phyloP scores from a whole-genome alignment of 2,329 filamentous ascomycete species.

The Pseudocercospora pini-densiflorae region DNA sequence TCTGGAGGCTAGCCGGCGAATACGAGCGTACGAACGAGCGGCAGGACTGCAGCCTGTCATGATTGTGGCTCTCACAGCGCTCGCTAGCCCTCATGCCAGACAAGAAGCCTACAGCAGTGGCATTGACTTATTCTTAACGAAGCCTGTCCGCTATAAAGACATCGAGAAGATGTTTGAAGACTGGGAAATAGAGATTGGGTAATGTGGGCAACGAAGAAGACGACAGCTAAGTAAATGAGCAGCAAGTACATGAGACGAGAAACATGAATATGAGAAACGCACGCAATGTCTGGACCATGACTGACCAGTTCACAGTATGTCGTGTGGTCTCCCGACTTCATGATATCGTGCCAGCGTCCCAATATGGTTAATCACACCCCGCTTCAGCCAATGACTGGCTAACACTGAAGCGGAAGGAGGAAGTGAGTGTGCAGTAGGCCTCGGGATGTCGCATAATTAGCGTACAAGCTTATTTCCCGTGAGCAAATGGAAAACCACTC shows the following conservation, averaged over 20 bases:
- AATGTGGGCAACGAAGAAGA: background rate
- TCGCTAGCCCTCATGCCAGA: constrained; percentile 31
- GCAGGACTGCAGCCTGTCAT: constrained; percentile 25
- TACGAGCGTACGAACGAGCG: constrained; percentile 33
- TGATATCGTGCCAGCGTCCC: background rate
- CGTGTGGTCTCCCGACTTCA: background rate
- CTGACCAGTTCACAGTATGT: background rate
- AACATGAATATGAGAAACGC: background rate
- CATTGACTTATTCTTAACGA: constrained; percentile 39
- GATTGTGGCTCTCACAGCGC: constrained; percentile 38
- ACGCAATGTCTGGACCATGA: background rate
- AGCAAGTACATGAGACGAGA: background rate
- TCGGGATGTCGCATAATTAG: background rate
- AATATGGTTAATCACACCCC: background rate
- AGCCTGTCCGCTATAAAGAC: constrained; percentile 27
- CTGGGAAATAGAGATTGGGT: constrained; percentile 9
- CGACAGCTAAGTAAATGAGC: background rate
- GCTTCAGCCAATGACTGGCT: background rate
- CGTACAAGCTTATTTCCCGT: background rate
- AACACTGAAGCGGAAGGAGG: constrained; percentile 1
- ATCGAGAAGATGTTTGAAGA: constrained; percentile 14
- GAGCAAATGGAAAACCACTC: background rate
- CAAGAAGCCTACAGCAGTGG: constrained; percentile 36
- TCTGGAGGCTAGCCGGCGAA: constrained; percentile 35
- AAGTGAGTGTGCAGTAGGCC: background rate